Base-by-base conservation (phyloP, 192 early-diverging fungal species). In the Backusella tuberculispora region DNA sequence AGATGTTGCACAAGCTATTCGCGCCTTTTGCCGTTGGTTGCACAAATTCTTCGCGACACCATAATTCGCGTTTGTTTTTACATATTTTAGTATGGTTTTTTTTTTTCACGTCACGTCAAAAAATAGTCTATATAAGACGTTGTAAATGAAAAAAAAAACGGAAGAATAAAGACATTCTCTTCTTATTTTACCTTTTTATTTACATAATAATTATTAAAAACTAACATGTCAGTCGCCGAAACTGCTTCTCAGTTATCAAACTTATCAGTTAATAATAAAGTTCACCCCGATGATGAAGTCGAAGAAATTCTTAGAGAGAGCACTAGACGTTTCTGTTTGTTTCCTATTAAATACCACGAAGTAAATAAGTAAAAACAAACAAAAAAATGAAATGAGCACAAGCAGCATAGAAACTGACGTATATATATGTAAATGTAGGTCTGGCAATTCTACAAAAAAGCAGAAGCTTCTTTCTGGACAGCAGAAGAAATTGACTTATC, bases 371-470 rank as follows among this genome's bases (percentile, higher is more conserved):
- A 19, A 26, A 34, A 44, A 26, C 0, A 50, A 50, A 50, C 3
- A n/a, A 50, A 17, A 50, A 50, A 50, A 50, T 13, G 19, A 34
- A 34, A 24, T 29, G 21, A 3, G 2, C 12, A 63, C 9, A 10
- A 29, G 12, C 9, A 34, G 29, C 29, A 34, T 34, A 34, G 29
- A 34, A 34, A 34, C 29, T 0, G 24, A 63, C 2, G 53, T 44
- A 15, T 77, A 42, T 53, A 72, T 46, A 68, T 67, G 69, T 79
- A 69, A 43, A 44, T 63, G 37, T 56, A 91, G 89, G 90, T 96
- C 77, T 98, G 95, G 96, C 89, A 96, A 74, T 94, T 96, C 91
- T 96, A 98, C 91, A 96, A 98, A 82, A 98, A 98, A 83, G 95
- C 95, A 76, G 95, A 96, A 79, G 96, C 96, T 1, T 95, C 95